Percentiles rank a stretch among this genome's conserved stretches.
phyloP scores from a whole-genome alignment of 768 basidiomycete species.

The Suillus bovinus region DNA sequence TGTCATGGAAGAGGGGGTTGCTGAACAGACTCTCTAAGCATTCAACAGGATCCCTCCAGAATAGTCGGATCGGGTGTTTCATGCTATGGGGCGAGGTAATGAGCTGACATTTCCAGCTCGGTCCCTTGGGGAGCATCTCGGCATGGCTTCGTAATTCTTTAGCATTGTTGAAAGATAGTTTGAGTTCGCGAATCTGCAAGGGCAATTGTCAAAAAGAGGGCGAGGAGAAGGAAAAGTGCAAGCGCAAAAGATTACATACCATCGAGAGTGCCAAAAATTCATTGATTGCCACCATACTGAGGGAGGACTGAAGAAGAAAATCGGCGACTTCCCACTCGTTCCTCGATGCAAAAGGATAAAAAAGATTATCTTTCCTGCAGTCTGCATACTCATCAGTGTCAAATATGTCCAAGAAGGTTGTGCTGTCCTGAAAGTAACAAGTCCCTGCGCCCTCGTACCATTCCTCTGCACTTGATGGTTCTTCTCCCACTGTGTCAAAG shows the following conservation, averaged over 20 bases:
- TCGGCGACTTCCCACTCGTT: slow-evolving; percentile 34
- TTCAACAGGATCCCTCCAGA: slow-evolving; percentile 28
- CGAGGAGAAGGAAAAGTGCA: background rate
- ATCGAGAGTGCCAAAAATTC: slow-evolving; percentile 29
- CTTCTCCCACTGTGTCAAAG: no score
- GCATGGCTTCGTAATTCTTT: slow-evolving; percentile 22
- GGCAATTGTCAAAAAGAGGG: no score
- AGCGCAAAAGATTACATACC: no score
- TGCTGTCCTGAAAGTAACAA: no score
- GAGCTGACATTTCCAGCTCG: slow-evolving; percentile 21
- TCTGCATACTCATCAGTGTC: no score
- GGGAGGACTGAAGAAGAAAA: slow-evolving; percentile 25
- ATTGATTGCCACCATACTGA: slow-evolving; percentile 32
- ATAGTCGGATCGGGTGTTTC: slow-evolving; percentile 22
- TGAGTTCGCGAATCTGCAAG: slow-evolving; percentile 2
- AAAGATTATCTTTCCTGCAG: no score
- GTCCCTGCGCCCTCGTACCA: no score
- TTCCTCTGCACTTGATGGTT: no score
- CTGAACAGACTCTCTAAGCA: slow-evolving; percentile 23
- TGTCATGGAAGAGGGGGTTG: slow-evolving; percentile 21
- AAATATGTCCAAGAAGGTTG: no score
- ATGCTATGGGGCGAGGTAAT: slow-evolving; percentile 15
- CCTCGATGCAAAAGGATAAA: slow-evolving; percentile 33
- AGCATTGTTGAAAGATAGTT: slow-evolving; percentile 25
- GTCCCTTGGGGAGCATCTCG: slow-evolving; percentile 25